These are phyloP conservation scores for Pestalotiopsis sp. DNA, from an alignment of 2,329 filamentous ascomycete genomes.

Conservation along the genomic window DNA sequence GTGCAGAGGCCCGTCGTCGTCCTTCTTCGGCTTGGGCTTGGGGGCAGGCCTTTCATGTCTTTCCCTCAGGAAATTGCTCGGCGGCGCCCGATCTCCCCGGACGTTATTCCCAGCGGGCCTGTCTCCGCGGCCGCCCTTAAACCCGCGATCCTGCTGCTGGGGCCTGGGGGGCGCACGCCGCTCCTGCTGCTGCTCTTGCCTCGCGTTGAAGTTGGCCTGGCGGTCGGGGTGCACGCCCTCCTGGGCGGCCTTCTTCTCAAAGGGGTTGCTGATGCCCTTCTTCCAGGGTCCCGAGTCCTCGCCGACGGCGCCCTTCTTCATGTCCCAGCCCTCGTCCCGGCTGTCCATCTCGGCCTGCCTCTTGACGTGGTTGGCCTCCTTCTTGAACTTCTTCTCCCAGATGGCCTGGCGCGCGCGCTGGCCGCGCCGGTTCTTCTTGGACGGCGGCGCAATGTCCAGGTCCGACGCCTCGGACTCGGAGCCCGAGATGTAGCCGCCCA, in stretches of 20 bases:
- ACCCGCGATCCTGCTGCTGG: background rate
- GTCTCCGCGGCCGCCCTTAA: slow-evolving; percentile 25
- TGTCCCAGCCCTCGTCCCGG: slow-evolving; percentile 60
- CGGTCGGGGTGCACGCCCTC: slow-evolving; percentile 32
- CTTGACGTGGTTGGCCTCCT: slow-evolving; percentile 67
- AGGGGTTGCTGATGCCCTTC: slow-evolving; percentile 43
- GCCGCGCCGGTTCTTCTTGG: slow-evolving; percentile 74
- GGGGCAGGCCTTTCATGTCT: slow-evolving; percentile 24
- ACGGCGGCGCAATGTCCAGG: slow-evolving; percentile 59
- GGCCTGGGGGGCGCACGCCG: background rate
- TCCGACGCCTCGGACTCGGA: slow-evolving; percentile 69
- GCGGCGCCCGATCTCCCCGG: background rate
- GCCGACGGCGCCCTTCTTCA: slow-evolving; percentile 56
- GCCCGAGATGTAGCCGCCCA: slow-evolving; percentile 79
- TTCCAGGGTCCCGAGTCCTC: slow-evolving; percentile 52
- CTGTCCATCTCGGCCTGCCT: slow-evolving; percentile 37
- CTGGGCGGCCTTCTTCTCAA: slow-evolving; percentile 18
- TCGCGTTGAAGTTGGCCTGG: slow-evolving; percentile 36
- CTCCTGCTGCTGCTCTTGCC: slow-evolving; percentile 3
- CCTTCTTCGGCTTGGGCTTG: slow-evolving; percentile 43
- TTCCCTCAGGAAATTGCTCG: slow-evolving; percentile 18
- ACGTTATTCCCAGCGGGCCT: slow-evolving; percentile 15
- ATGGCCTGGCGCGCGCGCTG: slow-evolving; percentile 79
- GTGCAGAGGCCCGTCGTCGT: slow-evolving; percentile 58
- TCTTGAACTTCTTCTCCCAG: slow-evolving; percentile 79